Percentiles rank a stretch among this genome's conserved stretches.
These are phyloP conservation scores for Flaveria trinervia DNA, from an alignment of 129 eudicot genomes.

Conservation along the genomic window DNA sequence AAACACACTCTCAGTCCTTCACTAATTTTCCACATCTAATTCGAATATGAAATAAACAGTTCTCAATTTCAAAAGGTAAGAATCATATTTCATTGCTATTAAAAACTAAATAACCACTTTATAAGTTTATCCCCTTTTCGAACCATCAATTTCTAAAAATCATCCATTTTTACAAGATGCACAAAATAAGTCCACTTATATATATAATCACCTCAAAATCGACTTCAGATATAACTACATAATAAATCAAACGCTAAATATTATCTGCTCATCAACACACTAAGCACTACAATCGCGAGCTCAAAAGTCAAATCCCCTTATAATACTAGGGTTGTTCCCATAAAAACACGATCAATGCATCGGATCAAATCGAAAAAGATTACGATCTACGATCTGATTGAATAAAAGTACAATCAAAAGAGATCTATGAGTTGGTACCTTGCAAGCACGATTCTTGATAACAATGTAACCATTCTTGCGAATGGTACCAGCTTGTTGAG, in stretches of 20 bases:
- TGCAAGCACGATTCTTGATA: constrained; percentile 53
- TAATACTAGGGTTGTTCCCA: too few relatives aligned
- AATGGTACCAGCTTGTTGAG: constrained; percentile 56
- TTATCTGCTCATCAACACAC: neutral
- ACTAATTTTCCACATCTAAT: too few relatives aligned
- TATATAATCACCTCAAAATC: neutral
- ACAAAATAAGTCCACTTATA: neutral
- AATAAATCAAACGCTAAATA: neutral
- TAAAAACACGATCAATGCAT: neutral
- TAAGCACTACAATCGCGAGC: too few relatives aligned
- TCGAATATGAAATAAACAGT: too few relatives aligned
- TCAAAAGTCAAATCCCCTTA: too few relatives aligned
- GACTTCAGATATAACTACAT: neutral
- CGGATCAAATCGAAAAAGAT: neutral
- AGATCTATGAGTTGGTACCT: constrained; percentile 31
- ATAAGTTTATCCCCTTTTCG: neutral
- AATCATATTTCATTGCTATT: too few relatives aligned
- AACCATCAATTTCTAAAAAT: neutral
- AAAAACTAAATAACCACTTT: neutral
- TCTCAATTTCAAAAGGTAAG: neutral
- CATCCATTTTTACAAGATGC: neutral
- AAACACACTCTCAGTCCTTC: too few relatives aligned
- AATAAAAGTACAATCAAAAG: neutral
- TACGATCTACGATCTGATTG: constrained; percentile 1
- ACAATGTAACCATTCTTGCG: constrained; percentile 49